Evolutionary conservation across 257 asterid species (phyloP).

Genomic region (Haberlea rhodopensis): DNA sequence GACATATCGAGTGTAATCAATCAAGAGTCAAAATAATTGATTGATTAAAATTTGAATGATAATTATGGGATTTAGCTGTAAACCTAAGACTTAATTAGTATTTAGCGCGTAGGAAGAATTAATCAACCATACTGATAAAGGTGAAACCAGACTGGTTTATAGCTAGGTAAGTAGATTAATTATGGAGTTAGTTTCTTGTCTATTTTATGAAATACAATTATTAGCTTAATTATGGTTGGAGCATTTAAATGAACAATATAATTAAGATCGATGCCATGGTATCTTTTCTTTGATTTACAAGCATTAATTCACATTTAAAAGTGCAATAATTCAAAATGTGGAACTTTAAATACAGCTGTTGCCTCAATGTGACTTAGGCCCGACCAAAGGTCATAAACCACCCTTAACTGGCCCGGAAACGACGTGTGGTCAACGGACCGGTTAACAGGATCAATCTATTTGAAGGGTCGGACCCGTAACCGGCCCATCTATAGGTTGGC

Average conservation of each 20-base stretch:
- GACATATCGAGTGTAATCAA: neutral
- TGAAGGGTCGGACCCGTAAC: no score
- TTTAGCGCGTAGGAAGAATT: neutral
- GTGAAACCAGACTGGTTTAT: no score
- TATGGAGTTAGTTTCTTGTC: neutral
- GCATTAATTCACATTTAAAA: neutral
- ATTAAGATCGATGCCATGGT: neutral
- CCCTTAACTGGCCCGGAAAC: no score
- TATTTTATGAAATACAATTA: no score
- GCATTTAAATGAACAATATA: neutral
- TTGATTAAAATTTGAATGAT: slow-evolving; percentile 19
- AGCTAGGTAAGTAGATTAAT: neutral
- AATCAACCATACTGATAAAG: neutral
- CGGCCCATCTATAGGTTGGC: no score
- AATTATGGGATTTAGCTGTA: neutral
- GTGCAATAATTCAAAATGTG: neutral
- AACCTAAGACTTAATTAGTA: neutral
- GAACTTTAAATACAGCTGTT: no score
- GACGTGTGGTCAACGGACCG: no score
- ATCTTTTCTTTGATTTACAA: neutral
- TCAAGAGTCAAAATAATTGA: neutral
- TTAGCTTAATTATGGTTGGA: neutral
- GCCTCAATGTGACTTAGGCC: no score
- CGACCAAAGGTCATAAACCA: no score
- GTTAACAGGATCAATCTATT: no score